Conservation (phyloP, 225 moss, liverwort and hornwort species). For the Physcomitrellopsis africana region DNA sequence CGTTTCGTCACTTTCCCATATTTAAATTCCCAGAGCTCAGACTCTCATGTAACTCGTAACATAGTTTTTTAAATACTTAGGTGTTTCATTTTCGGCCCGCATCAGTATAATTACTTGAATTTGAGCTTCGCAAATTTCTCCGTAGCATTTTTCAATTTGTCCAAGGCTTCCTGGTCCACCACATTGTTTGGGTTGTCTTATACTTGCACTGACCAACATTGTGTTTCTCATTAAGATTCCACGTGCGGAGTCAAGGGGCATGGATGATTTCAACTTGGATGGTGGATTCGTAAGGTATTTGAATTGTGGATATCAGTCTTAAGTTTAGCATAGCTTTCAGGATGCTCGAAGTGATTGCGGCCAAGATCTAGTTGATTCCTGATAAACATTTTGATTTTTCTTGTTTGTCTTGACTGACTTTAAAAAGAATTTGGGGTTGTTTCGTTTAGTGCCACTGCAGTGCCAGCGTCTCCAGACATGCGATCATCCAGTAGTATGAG, state of each 20-base stretch:
- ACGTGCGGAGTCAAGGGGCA: slow-evolving; percentile 50
- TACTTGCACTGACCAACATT: slow-evolving; percentile 4
- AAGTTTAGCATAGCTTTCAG: background rate
- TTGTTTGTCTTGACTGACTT: slow-evolving; percentile 23
- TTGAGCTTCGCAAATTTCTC: background rate
- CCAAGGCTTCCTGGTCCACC: background rate
- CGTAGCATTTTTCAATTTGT: slow-evolving; percentile 1
- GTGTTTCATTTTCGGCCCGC: background rate
- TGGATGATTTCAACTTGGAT: slow-evolving; percentile 71
- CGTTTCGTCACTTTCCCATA: slow-evolving; percentile 15
- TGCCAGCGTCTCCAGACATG: slow-evolving; percentile 53
- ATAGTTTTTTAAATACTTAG: background rate
- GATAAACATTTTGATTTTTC: slow-evolving; percentile 4
- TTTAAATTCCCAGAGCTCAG: slow-evolving; percentile 3
- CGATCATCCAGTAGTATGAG: slow-evolving; percentile 53
- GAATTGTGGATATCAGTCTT: slow-evolving; percentile 2
- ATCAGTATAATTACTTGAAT: background rate
- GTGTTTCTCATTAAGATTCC: slow-evolving; percentile 33
- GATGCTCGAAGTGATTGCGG: slow-evolving; percentile 5
- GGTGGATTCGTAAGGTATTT: slow-evolving; percentile 61
- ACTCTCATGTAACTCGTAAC: background rate
- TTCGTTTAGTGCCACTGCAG: slow-evolving; percentile 35
- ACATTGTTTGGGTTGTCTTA: background rate
- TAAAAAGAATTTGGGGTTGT: slow-evolving; percentile 20
- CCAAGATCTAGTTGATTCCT: slow-evolving; percentile 5